Evolutionary conservation across 2,329 filamentous ascomycete genomes (phyloP).

Genomic region (Sclerotinia minor): DNA sequence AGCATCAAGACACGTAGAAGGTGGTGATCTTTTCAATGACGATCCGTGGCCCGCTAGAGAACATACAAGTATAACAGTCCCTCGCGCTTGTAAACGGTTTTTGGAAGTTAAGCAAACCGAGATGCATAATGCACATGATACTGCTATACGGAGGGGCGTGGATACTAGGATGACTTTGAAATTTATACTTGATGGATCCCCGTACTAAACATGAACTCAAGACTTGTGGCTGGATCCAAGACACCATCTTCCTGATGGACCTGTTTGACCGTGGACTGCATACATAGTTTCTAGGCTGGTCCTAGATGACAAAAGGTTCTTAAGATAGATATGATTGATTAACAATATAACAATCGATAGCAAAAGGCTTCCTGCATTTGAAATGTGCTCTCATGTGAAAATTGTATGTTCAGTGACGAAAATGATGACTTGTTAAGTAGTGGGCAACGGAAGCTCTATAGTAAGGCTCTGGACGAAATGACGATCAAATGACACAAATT

Average conservation of each 20-base stretch:
- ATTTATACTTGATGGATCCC: too few species aligned
- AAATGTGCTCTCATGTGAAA: not conserved
- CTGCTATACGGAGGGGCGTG: too few species aligned
- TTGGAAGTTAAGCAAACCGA: too few species aligned
- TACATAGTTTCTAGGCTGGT: not conserved
- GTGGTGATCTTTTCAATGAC: not conserved
- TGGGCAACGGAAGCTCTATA: too few species aligned
- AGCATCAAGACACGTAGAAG: not conserved
- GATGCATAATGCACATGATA: too few species aligned
- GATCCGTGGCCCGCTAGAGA: not conserved
- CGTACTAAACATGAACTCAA: not conserved
- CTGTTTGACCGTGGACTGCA: not conserved
- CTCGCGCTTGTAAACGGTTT: too few species aligned
- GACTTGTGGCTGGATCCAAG: too few species aligned
- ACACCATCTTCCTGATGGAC: not conserved
- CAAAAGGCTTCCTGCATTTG: not conserved
- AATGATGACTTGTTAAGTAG: too few species aligned
- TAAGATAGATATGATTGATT: not conserved
- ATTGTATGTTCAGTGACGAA: too few species aligned
- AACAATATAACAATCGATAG: not conserved
- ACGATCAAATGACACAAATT: too few species aligned
- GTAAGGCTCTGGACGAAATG: too few species aligned
- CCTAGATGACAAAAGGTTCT: not conserved
- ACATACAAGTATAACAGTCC: rapidly evolving
- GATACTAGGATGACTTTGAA: too few species aligned